These are phyloP conservation scores for Penicillium antarcticum DNA, from an alignment of 495 filamentous ascomycete genomes.

Conservation along the genomic window DNA sequence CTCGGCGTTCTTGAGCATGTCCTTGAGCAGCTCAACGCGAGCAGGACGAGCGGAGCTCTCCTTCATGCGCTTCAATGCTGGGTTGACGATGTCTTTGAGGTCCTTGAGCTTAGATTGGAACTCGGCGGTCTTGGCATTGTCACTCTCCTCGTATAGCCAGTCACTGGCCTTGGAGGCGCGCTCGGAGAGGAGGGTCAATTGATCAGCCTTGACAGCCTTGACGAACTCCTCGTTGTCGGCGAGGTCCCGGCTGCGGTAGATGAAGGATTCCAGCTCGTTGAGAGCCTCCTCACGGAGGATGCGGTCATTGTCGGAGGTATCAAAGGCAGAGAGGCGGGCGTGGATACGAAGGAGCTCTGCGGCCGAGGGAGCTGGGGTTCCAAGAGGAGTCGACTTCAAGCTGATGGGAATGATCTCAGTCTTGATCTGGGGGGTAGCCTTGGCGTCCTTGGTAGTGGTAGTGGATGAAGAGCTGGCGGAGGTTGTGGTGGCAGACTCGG, in stretches of 20 bases:
- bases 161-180: conserved; percentile 68
- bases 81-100: conserved; percentile 66
- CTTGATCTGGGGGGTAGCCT: conserved; percentile 55
- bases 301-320: conserved; percentile 75
- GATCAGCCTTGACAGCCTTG: conserved; percentile 59
- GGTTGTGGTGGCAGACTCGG: conserved; percentile 44
- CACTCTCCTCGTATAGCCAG: conserved; percentile 88
- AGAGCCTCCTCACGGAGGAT: conserved; percentile 78
- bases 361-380: conserved; percentile 53
- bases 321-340: conserved; percentile 73
- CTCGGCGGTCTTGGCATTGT: conserved; percentile 64
- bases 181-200: conserved; percentile 59
- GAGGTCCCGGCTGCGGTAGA: conserved; percentile 82
- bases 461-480: conserved; percentile 43
- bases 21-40: conserved; percentile 58
- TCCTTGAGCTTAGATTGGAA: conserved; percentile 69
- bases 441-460: conserved; percentile 47
- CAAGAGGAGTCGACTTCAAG: conserved; percentile 58
- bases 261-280: conserved; percentile 91
- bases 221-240: conserved; percentile 73
- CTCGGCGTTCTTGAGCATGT: conserved; percentile 54
- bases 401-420: conserved; percentile 67
- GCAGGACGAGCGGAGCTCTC: conserved; percentile 66
- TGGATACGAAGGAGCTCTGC: conserved; percentile 63
- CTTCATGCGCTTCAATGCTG: conserved; percentile 63